These are phyloP conservation scores for Cercospora janseana DNA, from an alignment of 2,329 filamentous ascomycete species.

Conservation along the genomic window DNA sequence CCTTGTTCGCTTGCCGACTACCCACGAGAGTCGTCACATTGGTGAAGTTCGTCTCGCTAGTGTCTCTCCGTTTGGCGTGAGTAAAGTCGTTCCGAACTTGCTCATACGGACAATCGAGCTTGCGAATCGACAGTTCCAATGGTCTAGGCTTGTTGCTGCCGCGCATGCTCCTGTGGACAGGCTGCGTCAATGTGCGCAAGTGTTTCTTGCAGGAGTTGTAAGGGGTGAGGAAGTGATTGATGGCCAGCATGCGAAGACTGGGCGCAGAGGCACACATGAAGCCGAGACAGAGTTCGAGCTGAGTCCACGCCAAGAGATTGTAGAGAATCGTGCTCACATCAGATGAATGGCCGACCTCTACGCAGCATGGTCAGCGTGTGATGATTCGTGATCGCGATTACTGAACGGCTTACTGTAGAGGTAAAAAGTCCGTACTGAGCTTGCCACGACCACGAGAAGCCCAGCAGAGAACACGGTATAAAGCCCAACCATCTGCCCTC, in stretches of 20 bases:
- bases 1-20: not conserved
- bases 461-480: slow-evolving; percentile 41
- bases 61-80: not conserved
- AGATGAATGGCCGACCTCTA: slow-evolving; percentile 16
- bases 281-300: slow-evolving; percentile 43
- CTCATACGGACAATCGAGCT: slow-evolving; percentile 6
- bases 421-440: slow-evolving; percentile 39
- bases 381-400: not conserved
- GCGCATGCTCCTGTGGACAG: too few species aligned
- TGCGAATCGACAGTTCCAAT: slow-evolving; percentile 3
- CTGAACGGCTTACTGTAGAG: not conserved
- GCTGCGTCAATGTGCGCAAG: not conserved
- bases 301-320: slow-evolving; percentile 43
- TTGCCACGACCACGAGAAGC: slow-evolving; percentile 35
- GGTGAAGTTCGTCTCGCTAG: not conserved
- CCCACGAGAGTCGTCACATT: slow-evolving; percentile 5
- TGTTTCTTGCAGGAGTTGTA: not conserved
- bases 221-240: slow-evolving; percentile 11
- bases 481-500: slow-evolving; percentile 45
- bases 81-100: slow-evolving; percentile 6
- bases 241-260: slow-evolving; percentile 38
- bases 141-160: not conserved
- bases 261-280: slow-evolving; percentile 46
- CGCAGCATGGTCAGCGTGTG: not conserved
- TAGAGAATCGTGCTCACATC: slow-evolving; percentile 24